Evolutionary conservation across 1,284 basidiomycete species (phyloP).

Genomic region (Ganoderma resinaceum): DNA sequence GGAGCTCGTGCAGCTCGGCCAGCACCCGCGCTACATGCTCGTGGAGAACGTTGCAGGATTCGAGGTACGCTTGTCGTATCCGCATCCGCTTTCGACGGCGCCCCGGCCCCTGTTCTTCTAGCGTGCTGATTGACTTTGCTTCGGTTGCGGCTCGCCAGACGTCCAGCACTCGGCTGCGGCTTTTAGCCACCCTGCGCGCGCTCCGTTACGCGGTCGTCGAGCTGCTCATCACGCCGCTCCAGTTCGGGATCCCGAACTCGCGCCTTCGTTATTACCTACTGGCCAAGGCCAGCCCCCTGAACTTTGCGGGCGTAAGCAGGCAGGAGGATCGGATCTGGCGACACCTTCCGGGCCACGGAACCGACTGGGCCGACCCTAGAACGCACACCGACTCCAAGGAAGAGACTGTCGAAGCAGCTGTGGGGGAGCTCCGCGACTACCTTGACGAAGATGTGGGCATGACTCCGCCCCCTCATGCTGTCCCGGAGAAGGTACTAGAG

Average conservation of each 20-base stretch:
- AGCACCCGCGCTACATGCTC: conserved; percentile 64
- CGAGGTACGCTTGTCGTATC: conserved; percentile 56
- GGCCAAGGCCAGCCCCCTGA: conserved; percentile 57
- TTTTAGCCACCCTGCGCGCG: conserved; percentile 55
- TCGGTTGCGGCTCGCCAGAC: conserved; percentile 46
- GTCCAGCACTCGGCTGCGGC: conserved; percentile 64
- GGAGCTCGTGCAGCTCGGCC: conserved; percentile 49
- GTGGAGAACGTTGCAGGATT: conserved; percentile 85
- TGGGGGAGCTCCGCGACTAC: conserved; percentile 52
- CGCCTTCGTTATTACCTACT: conserved; percentile 81
- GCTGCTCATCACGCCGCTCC: conserved; percentile 73
- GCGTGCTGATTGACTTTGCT: conserved; percentile 5
- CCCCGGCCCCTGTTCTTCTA: not conserved
- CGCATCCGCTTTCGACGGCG: not conserved
- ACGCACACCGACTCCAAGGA: conserved; percentile 17
- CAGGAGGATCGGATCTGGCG: conserved; percentile 46
- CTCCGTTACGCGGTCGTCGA: conserved; percentile 67
- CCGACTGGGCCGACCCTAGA: conserved; percentile 52
- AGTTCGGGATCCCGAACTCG: conserved; percentile 82
- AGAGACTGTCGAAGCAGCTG: conserved; percentile 14
- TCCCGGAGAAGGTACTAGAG: conserved; percentile 67
- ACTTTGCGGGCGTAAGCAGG: conserved; percentile 19
- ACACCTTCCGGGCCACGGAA: conserved; percentile 56
- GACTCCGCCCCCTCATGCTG: conserved; percentile 39
- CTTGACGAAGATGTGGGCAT: conserved; percentile 49